Evolutionary conservation across 1,284 basidiomycete genomes (phyloP), one percentile per base, ranked within the genome.

Genomic region (Hortiboletus rubellus): DNA sequence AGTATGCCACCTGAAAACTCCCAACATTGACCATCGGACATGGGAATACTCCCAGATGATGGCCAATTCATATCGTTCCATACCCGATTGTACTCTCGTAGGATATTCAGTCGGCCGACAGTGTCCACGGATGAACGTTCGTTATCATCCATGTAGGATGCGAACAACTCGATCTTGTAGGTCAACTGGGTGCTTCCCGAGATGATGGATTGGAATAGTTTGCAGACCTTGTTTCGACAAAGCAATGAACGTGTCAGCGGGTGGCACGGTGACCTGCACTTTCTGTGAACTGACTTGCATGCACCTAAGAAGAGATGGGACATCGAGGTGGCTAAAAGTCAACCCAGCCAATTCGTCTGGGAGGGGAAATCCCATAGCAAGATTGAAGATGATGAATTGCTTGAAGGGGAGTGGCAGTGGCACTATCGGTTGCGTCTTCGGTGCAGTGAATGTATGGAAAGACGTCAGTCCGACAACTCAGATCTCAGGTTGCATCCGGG

Each of bases 1-100:
- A 87, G 70, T 15, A 87, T 77, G 34, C 83, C 82, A 17, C 82
- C 83, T 57, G 77, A 81, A 12, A 87, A 74, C 62, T 87, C 85
- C 85, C 84, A 82, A 5, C 76, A 62, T 18, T 66, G 61, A 27
- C 77, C 76, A 8, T 62, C 51, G 5, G 60, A 56, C 75, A 80
- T 79, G 6, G 72, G 69, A 18, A 83, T 63, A 7, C 58, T 60
- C 3, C 67, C 62, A 12, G 75, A 70, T 4, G 72, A 63, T 4
- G 67, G 68, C 74, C 74, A 82, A 3, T 64, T 52, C 22, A 83
- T 65, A 6, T 71, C 59, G 47, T 74, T 71, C 86, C 84, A 86
- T 3, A 75, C 76, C 3, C 57, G 59, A 41, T 78, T 77, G 55
- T 82, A 74, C 18, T 74, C 64, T 50, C 69, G 69, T 24, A 87